phyloP scores from a whole-genome alignment of 768 basidiomycete genomes.

The Pholiota molesta region DNA sequence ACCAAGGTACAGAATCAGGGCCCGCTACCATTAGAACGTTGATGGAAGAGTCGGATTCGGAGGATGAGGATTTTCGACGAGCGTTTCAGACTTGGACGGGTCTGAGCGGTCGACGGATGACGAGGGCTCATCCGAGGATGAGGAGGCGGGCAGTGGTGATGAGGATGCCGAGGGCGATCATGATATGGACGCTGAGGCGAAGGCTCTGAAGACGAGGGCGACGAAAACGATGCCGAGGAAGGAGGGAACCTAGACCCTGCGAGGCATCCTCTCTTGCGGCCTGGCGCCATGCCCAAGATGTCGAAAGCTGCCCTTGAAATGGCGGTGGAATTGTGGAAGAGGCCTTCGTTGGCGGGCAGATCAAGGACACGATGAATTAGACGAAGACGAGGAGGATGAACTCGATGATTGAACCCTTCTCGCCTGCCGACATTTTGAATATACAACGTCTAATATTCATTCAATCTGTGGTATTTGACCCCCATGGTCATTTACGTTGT shows the following conservation, averaged over 20 bases:
- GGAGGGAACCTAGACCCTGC: slow-evolving; percentile 49
- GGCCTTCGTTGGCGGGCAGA: slow-evolving; percentile 39
- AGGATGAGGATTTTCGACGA: slow-evolving; percentile 47
- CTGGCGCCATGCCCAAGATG: slow-evolving; percentile 71
- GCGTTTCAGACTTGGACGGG: slow-evolving; percentile 38
- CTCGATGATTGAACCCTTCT: background rate
- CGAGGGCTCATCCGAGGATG: slow-evolving; percentile 27
- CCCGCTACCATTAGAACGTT: slow-evolving; percentile 13
- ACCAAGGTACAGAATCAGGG: slow-evolving; percentile 12
- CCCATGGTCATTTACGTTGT: background rate
- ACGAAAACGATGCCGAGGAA: slow-evolving; percentile 8
- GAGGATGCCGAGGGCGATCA: slow-evolving; percentile 28
- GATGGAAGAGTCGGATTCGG: slow-evolving; percentile 47
- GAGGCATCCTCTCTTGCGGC: slow-evolving; percentile 63
- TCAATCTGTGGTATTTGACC: background rate
- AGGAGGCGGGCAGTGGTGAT: slow-evolving; percentile 24
- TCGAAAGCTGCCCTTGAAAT: slow-evolving; percentile 67
- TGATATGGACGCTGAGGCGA: too few species aligned
- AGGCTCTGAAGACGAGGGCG: too few species aligned
- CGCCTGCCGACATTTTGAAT: background rate
- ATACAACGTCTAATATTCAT: background rate
- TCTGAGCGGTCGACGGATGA: slow-evolving; percentile 36
- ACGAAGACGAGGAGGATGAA: slow-evolving; percentile 53
- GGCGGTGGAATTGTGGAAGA: slow-evolving; percentile 62
- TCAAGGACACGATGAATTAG: slow-evolving; percentile 43